A percentile compares a stretch with the other conserved stretches of the same genome.
Conservation (phyloP, 2,329 filamentous ascomycete genomes). For the Hymenoscyphus fructigenus region DNA sequence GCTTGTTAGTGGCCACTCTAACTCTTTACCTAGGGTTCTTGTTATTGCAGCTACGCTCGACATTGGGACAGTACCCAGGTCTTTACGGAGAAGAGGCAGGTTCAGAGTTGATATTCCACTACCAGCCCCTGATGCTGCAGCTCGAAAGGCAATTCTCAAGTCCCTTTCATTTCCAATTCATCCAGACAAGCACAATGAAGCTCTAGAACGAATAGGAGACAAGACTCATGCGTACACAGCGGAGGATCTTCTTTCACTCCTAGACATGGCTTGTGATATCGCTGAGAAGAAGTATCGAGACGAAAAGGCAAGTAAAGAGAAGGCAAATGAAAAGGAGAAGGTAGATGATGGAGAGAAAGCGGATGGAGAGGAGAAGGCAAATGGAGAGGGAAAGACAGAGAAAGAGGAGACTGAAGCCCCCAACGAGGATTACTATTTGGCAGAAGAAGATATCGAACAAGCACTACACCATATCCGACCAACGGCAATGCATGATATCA, state of each 20-base stretch:
- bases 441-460: conserved; percentile 56
- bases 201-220: conserved; percentile 63
- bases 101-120: conserved; percentile 70
- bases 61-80: conserved; percentile 67
- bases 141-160: conserved; percentile 72
- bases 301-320: conserved; percentile 3
- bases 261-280: conserved; percentile 50
- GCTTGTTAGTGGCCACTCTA: conserved; percentile 42
- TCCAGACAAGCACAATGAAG: conserved; percentile 48
- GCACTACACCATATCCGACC: conserved; percentile 72
- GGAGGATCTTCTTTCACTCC: conserved; percentile 68
- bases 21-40: conserved; percentile 55
- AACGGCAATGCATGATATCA: conserved; percentile 85
- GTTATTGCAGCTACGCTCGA: conserved; percentile 76
- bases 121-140: conserved; percentile 70
- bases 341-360: neutral
- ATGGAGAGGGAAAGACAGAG: neutral
- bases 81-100: conserved; percentile 63
- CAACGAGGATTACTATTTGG: conserved; percentile 24
- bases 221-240: conserved; percentile 87
- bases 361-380: neutral
- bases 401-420: neutral
- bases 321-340: neutral
- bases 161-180: conserved; percentile 46
- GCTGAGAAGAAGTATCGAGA: conserved; percentile 29